phyloP scores from a whole-genome alignment of 2,329 filamentous ascomycete genomes.

The Taxawa tesnikishii region DNA sequence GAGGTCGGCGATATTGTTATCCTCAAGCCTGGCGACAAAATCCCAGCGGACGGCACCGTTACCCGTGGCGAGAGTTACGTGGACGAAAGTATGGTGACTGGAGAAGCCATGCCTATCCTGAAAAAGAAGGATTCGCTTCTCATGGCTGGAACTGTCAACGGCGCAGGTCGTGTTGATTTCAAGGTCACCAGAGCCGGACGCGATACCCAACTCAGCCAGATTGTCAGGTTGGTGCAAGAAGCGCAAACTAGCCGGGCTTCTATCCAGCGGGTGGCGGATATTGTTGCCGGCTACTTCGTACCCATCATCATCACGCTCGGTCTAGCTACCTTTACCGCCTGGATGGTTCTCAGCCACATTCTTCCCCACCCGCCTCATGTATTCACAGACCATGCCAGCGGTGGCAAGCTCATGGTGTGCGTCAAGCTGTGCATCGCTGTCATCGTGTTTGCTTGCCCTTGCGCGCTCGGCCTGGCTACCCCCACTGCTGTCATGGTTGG shows the following conservation, averaged over 20 bases:
- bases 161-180: conserved; percentile 82
- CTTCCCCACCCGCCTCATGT: conserved; percentile 76
- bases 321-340: conserved; percentile 70
- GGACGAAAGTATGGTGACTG: conserved; percentile 97
- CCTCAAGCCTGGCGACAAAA: conserved; percentile 87
- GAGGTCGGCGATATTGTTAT: conserved; percentile 91
- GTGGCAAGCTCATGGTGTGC: conserved; percentile 92
- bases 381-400: conserved; percentile 67
- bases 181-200: conserved; percentile 83
- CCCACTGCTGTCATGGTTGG: conserved; percentile 98
- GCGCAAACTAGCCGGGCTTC: conserved; percentile 89
- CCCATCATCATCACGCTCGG: conserved; percentile 79
- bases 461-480: conserved; percentile 87
- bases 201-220: conserved; percentile 94
- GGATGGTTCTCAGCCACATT: conserved; percentile 91
- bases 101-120: conserved; percentile 88
- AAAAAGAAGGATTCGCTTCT: conserved; percentile 70
- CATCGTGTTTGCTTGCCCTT: conserved; percentile 95
- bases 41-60: conserved; percentile 81
- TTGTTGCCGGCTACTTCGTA: conserved; percentile 86
- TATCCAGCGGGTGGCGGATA: conserved; percentile 86
- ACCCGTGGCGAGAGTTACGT: conserved; percentile 85
- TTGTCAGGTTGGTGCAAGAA: conserved; percentile 95
- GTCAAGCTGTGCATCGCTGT: conserved; percentile 96
- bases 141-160: conserved; percentile 93